Percentiles rank a stretch among this genome's conserved stretches.
Evolutionary conservation across 2,329 filamentous ascomycete species (phyloP).

Genomic region (Clarireedia homoeocarpa): DNA sequence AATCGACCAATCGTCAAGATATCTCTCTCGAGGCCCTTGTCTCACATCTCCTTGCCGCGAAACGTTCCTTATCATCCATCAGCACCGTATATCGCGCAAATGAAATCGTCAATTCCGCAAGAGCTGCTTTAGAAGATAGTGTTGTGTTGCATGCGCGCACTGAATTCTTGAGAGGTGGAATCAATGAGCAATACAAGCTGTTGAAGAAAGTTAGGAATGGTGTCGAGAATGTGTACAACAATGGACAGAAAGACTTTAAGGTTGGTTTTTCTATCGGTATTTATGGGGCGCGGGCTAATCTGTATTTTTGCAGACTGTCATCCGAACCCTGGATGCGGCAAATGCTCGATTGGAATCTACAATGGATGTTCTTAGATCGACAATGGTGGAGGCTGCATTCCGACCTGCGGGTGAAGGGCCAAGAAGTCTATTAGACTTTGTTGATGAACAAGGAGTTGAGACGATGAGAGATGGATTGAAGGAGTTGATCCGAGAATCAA

Average conservation of each 20-base stretch:
- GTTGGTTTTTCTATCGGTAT: conserved; percentile 9
- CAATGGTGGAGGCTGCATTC: conserved; percentile 56
- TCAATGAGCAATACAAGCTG: conserved; percentile 47
- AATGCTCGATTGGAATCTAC: conserved; percentile 58
- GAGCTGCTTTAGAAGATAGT: conserved; percentile 68
- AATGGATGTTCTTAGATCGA: conserved; percentile 55
- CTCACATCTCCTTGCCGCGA: conserved; percentile 75
- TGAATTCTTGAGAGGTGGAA: conserved; percentile 56
- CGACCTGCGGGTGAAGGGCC: conserved; percentile 49
- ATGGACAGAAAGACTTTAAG: conserved; percentile 51
- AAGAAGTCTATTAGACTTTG: conserved; percentile 65
- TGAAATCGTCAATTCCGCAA: conserved; percentile 72
- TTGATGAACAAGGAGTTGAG: conserved; percentile 64
- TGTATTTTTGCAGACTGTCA: conserved; percentile 37
- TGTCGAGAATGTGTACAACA: conserved; percentile 48
- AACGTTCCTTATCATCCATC: conserved; percentile 79
- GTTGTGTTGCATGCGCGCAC: conserved; percentile 65
- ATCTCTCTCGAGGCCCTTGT: conserved; percentile 68
- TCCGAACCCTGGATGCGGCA: conserved; percentile 58
- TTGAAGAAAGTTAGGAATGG: conserved; percentile 43
- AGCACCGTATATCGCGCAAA: conserved; percentile 77
- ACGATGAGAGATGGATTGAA: conserved; percentile 59
- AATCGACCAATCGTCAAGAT: conserved; percentile 18
- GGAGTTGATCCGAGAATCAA: conserved; percentile 61
- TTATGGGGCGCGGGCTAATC: conserved; percentile 5